Evolutionary conservation across 2,329 filamentous ascomycete genomes (phyloP), one percentile per base, ranked within the genome.

Genomic region (Monosporascus sp.): DNA sequence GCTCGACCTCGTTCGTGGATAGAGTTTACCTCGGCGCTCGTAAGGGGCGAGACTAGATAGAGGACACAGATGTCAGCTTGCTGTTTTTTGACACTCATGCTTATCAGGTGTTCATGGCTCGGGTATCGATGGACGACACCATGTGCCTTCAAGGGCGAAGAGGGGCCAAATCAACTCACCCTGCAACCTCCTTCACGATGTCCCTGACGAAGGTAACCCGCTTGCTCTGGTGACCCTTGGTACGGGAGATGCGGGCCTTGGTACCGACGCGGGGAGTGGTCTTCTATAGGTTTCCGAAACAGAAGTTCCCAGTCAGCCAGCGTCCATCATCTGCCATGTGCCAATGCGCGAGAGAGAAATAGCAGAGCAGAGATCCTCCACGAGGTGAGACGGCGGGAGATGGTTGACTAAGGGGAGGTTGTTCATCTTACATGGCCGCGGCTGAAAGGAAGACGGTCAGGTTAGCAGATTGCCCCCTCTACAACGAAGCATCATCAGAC

Each of bases 171-270:
- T 20, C 42, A 60, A 82, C 86, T 71, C 85, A 91, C 88, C 89
- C 94, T 77, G 92, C 86, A 76, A 97, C 94, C 83, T 99, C 94
- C 84, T 95, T 96, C 76, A 96, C 90, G 74, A 99, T 88, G 73
- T 97, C 92, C 69, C 94, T 85, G 68, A 97, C 93, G 80, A 99
- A 97, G 69, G 89, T 86, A 68, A 94, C 97, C 72, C 92, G 87
- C 87, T 96, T 96, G 82, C 89, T 95, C 72, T 96, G 81, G 79
- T 94, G 89, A 68, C 94, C 94, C 85, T 97, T 97, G 81, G 86
- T 92, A 68, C 87, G 82, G 71, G 86, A 89, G 70, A 92, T 83
- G 70, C 87, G 84, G 70, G 84, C 83, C 82, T 91, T 92, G 74
- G 78, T 75, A 15, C 37, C 6, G 70, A 88, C 86, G 72, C 90